Evolutionary conservation across 2,329 filamentous ascomycete genomes (phyloP), one percentile per base, ranked within the genome.

Genomic region (Alternaria hordeiaustralica): DNA sequence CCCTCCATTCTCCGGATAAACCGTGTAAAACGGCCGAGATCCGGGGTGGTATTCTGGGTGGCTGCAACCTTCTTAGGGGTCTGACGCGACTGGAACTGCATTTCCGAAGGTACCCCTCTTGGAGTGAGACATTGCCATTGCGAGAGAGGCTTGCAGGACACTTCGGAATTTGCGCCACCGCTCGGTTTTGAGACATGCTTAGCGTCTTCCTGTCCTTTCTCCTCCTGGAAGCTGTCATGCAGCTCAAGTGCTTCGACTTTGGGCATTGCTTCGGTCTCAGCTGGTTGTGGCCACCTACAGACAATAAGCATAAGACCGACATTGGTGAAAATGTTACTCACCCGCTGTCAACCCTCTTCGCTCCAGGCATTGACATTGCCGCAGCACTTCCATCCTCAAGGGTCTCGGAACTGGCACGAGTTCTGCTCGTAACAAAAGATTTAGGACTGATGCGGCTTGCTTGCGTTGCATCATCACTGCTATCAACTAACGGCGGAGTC

Each of bases 1-100:
- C 81, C 82, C 10, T 85, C 84, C 86, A 89, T 88, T 54, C 84
- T 82, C 33, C 82, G 79, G 51, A 88, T 84, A 67, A 88, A 86
- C 9, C 83, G 82, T 72, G 87, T 85, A 61, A 89, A 80, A 9
- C 82, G 76, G 20, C 71, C 79, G 33, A 76, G 72, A 25, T 76
- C 74, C 8, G 73, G 23, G 9, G 70, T 64, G 28, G 61, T 74
- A 56, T 65, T 73, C 13, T 72, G 68, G 4, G 66, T 59, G 25
- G 65, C 58, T 12, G 69, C 60, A 20, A 65, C 64, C 25, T 72
- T 73, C 6, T 66, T 61, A 18, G 64, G 51, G n/a, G 51, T 55
- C 2, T 68, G 61, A 43, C 63, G 66, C 18, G 70, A 63, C 21
- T 68, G 66, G 30, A 75, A 67, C 33, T 63, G 60, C 13, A 63